phyloP scores from a whole-genome alignment of 1,284 basidiomycete species.

The Puccinia triticina region DNA sequence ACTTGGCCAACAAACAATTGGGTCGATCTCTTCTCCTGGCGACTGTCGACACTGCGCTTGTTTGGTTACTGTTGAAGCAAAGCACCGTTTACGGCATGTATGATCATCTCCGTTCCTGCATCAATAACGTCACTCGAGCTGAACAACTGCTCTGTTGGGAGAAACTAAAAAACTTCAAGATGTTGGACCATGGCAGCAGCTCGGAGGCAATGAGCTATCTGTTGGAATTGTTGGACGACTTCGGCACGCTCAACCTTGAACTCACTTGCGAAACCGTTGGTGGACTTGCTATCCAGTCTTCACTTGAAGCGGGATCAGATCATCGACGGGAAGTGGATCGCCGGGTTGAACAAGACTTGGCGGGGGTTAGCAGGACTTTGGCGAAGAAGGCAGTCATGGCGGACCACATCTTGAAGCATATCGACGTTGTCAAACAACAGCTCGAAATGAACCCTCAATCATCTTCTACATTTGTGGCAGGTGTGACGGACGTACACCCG shows the following conservation, averaged over 20 bases:
- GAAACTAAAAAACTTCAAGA: too few species aligned
- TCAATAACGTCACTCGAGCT: too few species aligned
- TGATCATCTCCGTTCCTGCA: too few species aligned
- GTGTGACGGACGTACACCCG: not conserved
- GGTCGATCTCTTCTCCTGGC: too few species aligned
- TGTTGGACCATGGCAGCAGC: too few species aligned
- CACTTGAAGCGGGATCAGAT: not conserved
- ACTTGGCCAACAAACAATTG: too few species aligned
- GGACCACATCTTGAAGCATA: not conserved
- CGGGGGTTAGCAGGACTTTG: not conserved
- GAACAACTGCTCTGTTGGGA: too few species aligned
- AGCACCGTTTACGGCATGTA: too few species aligned
- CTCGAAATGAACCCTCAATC: not conserved
- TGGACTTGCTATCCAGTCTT: not conserved
- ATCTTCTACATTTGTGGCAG: not conserved
- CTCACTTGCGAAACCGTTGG: not conserved
- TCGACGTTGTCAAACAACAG: not conserved
- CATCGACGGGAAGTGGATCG: not conserved
- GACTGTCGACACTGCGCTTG: too few species aligned
- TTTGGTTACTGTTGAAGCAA: too few species aligned
- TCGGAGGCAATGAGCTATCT: not conserved
- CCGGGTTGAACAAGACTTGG: not conserved
- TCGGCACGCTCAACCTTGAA: not conserved
- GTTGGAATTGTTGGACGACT: not conserved
- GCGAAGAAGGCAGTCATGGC: not conserved